phyloP scores from a whole-genome alignment of 768 basidiomycete species.

The Tricholomella constricta region DNA sequence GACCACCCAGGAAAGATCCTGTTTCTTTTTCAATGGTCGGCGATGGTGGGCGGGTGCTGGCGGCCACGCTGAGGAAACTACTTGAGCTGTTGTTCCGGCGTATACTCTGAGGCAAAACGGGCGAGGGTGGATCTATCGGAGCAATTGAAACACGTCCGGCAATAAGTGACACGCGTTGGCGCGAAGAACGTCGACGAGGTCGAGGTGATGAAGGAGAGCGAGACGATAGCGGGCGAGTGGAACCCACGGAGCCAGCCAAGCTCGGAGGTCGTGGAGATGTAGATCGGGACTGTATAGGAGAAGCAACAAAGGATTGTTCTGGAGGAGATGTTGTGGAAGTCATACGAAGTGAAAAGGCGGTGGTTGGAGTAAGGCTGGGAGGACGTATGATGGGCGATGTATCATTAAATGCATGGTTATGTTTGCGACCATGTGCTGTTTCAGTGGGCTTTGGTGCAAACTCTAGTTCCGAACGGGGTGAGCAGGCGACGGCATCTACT shows the following conservation, averaged over 20 bases:
- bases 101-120: slow-evolving; percentile 61
- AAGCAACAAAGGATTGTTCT: slow-evolving; percentile 30
- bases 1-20: slow-evolving; percentile 56
- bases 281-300: slow-evolving; percentile 36
- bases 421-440: slow-evolving; percentile 38
- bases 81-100: slow-evolving; percentile 64
- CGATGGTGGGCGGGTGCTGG: slow-evolving; percentile 65
- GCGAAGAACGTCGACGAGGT: slow-evolving; percentile 76
- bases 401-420: slow-evolving; percentile 35
- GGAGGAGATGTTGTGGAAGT: slow-evolving; percentile 30
- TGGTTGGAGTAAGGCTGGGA: slow-evolving; percentile 20
- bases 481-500: slow-evolving; percentile 16
- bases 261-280: slow-evolving; percentile 31
- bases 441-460: slow-evolving; percentile 17
- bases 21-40: slow-evolving; percentile 47
- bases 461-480: slow-evolving; percentile 20
- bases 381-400: slow-evolving; percentile 31
- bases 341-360: slow-evolving; percentile 26
- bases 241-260: slow-evolving; percentile 23
- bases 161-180: slow-evolving; percentile 81
- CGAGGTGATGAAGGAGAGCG: slow-evolving; percentile 62
- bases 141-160: slow-evolving; percentile 81
- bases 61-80: slow-evolving; percentile 60
- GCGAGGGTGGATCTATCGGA: slow-evolving; percentile 72
- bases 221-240: slow-evolving; percentile 32